Percentiles rank a stretch among this genome's conserved stretches.
phyloP scores from a whole-genome alignment of 2,329 filamentous ascomycete species.

The Fusarium nelsonii region DNA sequence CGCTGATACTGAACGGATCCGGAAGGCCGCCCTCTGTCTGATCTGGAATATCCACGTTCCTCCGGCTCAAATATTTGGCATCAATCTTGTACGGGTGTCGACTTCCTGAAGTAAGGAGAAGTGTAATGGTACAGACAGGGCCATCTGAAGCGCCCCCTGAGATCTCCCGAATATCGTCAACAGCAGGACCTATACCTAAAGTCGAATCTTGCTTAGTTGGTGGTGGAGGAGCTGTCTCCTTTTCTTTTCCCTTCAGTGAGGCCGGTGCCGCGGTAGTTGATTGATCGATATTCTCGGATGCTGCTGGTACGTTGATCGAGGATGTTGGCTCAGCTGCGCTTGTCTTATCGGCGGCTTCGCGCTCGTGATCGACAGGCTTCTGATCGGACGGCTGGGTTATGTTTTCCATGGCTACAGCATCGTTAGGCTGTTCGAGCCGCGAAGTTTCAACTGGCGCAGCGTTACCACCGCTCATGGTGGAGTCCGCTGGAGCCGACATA shows the following conservation, averaged over 20 bases:
- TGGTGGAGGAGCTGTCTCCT: conserved; percentile 46
- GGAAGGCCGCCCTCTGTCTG: conserved; percentile 68
- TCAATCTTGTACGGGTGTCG: conserved; percentile 92
- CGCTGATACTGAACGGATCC: conserved; percentile 90
- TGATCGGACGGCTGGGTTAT: conserved; percentile 48
- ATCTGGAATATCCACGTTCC: conserved; percentile 81
- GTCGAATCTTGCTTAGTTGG: conserved; percentile 53
- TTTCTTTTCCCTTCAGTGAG: conserved; percentile 54
- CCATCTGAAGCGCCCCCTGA: conserved; percentile 50
- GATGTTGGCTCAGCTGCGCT: conserved; percentile 35
- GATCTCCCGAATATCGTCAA: conserved; percentile 57
- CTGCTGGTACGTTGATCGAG: conserved; percentile 28
- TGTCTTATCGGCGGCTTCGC: conserved; percentile 37
- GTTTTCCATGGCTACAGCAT: conserved; percentile 55
- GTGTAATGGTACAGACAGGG: conserved; percentile 77
- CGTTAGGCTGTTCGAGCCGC: conserved; percentile 52
- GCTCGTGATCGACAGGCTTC: conserved; percentile 26
- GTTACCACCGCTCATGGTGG: conserved; percentile 52
- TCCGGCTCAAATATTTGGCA: conserved; percentile 84
- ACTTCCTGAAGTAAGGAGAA: conserved; percentile 84
- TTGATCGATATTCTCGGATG: conserved; percentile 40
- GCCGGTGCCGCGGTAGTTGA: conserved; percentile 35
- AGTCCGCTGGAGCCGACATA: conserved; percentile 52
- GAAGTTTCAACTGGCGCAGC: conserved; percentile 46
- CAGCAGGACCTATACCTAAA: conserved; percentile 59